These are phyloP conservation scores for Scorias spongiosa DNA, from an alignment of 2,329 filamentous ascomycete species.

Conservation along the genomic window DNA sequence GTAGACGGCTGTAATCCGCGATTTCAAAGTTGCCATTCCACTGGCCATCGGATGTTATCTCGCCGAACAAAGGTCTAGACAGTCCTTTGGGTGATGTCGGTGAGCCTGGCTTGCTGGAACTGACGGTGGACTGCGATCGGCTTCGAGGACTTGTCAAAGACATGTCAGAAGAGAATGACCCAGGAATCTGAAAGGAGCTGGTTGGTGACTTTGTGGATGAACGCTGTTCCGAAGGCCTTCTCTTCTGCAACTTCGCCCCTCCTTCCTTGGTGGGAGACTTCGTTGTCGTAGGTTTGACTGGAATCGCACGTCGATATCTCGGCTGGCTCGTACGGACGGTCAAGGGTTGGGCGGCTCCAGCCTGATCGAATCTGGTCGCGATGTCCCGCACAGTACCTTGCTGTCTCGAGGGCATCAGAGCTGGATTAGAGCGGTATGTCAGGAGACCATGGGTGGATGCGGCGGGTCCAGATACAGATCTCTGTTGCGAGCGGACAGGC, in stretches of 20 bases:
- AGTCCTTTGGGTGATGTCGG: conserved; percentile 5
- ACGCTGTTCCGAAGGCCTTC: conserved; percentile 10
- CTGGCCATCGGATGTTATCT: conserved; percentile 48
- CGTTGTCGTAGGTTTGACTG: conserved; percentile 12
- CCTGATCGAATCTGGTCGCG: conserved; percentile 61
- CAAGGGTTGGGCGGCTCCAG: conserved; percentile 5
- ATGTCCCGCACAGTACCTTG: conserved; percentile 52
- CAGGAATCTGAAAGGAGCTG: conserved; percentile 13
- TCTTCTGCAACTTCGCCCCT: conserved; percentile 16
- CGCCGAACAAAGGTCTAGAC: conserved; percentile 53
- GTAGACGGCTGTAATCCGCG: conserved; percentile 13
- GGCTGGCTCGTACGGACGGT: conserved; percentile 13
- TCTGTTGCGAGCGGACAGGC: conserved; percentile 3
- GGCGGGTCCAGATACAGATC: conserved; percentile 9
- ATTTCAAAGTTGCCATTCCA: conserved; percentile 25
- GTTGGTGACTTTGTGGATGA: conserved; percentile 13
- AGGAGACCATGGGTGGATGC: conserved; percentile 5
- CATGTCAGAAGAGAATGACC: conserved; percentile 14
- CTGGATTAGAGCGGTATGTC: conserved; percentile 15
- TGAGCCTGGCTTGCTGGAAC: conserved; percentile 7
- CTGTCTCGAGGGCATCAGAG: conserved; percentile 14
- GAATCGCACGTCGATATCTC: conserved; percentile 10
- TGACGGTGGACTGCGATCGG: conserved; percentile 15
- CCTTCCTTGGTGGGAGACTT: conserved; percentile 10
- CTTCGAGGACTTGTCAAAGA: conserved; percentile 11